Conservation (phyloP, 768 basidiomycete species). For the Lentinula lateritia region DNA sequence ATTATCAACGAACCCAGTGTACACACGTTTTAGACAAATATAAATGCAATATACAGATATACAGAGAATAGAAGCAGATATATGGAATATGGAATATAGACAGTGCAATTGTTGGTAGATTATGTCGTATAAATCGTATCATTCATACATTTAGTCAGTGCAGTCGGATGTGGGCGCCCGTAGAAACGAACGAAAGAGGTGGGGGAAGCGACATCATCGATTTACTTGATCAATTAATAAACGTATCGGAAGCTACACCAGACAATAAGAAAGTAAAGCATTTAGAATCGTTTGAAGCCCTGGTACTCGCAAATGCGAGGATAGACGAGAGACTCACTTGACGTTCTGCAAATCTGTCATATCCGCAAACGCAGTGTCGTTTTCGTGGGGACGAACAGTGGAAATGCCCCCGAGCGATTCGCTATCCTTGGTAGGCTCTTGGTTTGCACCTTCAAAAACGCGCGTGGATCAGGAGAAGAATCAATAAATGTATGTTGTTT, state of each 20-base stretch:
- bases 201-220: no score
- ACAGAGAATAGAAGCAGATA: no score
- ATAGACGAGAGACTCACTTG: conserved; percentile 5
- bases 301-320: not conserved
- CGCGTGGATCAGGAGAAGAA: not conserved
- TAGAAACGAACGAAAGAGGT: not conserved
- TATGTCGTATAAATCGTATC: no score
- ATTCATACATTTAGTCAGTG: no score
- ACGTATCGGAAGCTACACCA: conserved; percentile 6
- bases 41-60: no score
- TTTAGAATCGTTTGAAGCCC: not conserved
- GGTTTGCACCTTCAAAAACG: not conserved
- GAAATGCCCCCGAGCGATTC: not conserved
- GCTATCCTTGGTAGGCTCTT: not conserved
- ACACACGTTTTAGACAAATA: no score
- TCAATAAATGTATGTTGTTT: not conserved
- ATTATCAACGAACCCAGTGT: no score
- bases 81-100: no score
- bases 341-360: conserved; percentile 9
- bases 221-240: not conserved
- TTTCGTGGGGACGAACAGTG: not conserved
- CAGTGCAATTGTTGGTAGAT: no score
- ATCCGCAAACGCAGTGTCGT: conserved; percentile 10
- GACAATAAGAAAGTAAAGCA: not conserved
- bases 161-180: not conserved